Conservation (phyloP, 2,329 filamentous ascomycete species). For the Pseudogymnoascus verrucosus region DNA sequence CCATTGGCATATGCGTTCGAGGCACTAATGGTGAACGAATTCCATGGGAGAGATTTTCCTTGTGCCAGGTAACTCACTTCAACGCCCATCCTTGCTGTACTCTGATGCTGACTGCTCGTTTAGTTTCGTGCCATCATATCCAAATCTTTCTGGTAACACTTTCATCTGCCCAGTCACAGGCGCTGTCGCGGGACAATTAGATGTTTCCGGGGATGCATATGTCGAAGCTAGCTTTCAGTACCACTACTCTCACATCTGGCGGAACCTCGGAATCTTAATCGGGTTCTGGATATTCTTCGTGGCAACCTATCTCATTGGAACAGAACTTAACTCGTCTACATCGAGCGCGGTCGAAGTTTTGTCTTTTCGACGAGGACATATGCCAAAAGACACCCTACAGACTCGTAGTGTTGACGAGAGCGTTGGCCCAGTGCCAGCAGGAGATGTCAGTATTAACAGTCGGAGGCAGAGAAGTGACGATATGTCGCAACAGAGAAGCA, state of each 20-base stretch:
- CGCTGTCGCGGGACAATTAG: slow-evolving; percentile 42
- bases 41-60: slow-evolving; percentile 46
- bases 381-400: slow-evolving; percentile 31
- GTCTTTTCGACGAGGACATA: slow-evolving; percentile 60
- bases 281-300: slow-evolving; percentile 55
- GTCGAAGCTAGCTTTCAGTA: slow-evolving; percentile 46
- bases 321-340: slow-evolving; percentile 51
- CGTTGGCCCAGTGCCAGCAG: background rate
- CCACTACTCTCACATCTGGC: slow-evolving; percentile 44
- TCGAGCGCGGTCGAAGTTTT: slow-evolving; percentile 68
- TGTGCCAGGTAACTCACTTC: slow-evolving; percentile 40
- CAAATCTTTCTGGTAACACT: slow-evolving; percentile 36
- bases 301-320: slow-evolving; percentile 48
- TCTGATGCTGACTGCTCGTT: slow-evolving; percentile 45
- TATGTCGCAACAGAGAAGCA: slow-evolving; percentile 36
- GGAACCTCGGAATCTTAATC: slow-evolving; percentile 55
- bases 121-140: slow-evolving; percentile 43
- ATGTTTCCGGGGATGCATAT: slow-evolving; percentile 51
- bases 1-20: slow-evolving; percentile 65
- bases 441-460: slow-evolving; percentile 13
- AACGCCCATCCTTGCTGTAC: slow-evolving; percentile 59
- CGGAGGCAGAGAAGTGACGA: slow-evolving; percentile 47
- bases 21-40: slow-evolving; percentile 62
- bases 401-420: slow-evolving; percentile 11
- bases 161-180: slow-evolving; percentile 50